A percentile compares a stretch with the other conserved stretches of the same genome.
Conservation (phyloP, 2,329 filamentous ascomycete genomes). For the Aspergillus proliferans region DNA sequence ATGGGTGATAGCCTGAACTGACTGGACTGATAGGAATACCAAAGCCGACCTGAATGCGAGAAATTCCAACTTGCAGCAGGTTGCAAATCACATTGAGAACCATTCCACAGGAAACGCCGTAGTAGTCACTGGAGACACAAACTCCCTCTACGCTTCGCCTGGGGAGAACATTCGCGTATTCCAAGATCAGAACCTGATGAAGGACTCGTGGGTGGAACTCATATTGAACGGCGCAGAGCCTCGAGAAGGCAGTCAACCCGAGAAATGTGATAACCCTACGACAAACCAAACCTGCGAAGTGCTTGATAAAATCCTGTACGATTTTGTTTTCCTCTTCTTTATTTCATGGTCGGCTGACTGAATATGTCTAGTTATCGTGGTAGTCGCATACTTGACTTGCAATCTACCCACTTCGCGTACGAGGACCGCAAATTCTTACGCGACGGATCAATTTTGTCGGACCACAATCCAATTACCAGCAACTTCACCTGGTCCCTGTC, state of each 20-base stretch:
- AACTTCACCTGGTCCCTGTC: constrained; percentile 35
- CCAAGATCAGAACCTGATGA: constrained; percentile 47
- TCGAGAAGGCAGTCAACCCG: constrained; percentile 27
- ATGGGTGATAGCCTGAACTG: neutral
- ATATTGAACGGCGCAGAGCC: constrained; percentile 45
- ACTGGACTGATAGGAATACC: neutral
- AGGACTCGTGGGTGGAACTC: constrained; percentile 56
- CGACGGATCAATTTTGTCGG: constrained; percentile 53
- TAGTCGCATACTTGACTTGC: constrained; percentile 46
- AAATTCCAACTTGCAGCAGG: constrained; percentile 54
- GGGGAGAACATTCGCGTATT: constrained; percentile 50
- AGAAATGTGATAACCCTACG: constrained; percentile 53
- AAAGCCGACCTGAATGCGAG: constrained; percentile 50
- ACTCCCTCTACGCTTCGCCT: constrained; percentile 56
- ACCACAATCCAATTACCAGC: constrained; percentile 55
- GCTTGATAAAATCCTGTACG: constrained; percentile 58
- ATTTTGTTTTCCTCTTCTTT: constrained; percentile 6
- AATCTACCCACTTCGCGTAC: constrained; percentile 43
- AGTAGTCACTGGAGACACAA: constrained; percentile 59
- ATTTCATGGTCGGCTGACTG: neutral
- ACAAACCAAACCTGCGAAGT: constrained; percentile 54
- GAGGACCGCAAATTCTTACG: constrained; percentile 53
- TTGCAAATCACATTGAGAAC: constrained; percentile 51
- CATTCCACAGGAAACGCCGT: constrained; percentile 57
- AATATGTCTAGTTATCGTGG: constrained; percentile 15